Evolutionary conservation across 495 filamentous ascomycete genomes (phyloP).

Genomic region (Neurospora sp.): DNA sequence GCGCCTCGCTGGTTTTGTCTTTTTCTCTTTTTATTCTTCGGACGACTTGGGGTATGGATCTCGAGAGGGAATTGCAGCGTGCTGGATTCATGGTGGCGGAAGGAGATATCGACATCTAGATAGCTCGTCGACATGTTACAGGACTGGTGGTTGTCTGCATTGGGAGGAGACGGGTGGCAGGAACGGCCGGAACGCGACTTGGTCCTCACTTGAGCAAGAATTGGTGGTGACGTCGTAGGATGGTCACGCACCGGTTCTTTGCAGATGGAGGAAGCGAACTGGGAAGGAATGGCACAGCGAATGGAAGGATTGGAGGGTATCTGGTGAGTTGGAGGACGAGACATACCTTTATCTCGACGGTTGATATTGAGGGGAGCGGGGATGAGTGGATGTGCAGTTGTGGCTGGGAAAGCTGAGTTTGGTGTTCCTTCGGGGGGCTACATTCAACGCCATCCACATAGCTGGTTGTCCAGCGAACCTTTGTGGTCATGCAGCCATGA

Average conservation of each 20-base stretch:
- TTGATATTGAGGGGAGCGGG: neutral
- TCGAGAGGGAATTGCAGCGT: neutral
- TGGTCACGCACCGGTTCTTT: neutral
- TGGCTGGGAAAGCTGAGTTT: neutral
- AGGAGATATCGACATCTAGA: neutral
- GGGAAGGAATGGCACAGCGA: neutral
- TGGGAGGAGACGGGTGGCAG: neutral
- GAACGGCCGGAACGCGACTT: neutral
- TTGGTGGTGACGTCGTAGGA: neutral
- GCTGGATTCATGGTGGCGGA: neutral
- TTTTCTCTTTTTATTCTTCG: neutral
- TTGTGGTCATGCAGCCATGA: neutral
- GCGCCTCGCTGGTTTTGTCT: neutral
- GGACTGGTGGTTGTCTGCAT: neutral
- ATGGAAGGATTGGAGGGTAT: neutral
- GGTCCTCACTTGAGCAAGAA: neutral
- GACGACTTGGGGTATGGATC: neutral
- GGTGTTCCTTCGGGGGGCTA: neutral
- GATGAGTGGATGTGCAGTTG: neutral
- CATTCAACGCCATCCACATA: neutral
- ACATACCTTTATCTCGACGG: neutral
- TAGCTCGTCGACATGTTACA: neutral
- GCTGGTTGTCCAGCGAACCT: neutral
- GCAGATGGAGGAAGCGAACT: neutral
- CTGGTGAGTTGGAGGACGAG: neutral